Percentiles rank a stretch among this genome's conserved stretches.
phyloP scores from a whole-genome alignment of 2,329 filamentous ascomycete species.

The Claviceps paspali region DNA sequence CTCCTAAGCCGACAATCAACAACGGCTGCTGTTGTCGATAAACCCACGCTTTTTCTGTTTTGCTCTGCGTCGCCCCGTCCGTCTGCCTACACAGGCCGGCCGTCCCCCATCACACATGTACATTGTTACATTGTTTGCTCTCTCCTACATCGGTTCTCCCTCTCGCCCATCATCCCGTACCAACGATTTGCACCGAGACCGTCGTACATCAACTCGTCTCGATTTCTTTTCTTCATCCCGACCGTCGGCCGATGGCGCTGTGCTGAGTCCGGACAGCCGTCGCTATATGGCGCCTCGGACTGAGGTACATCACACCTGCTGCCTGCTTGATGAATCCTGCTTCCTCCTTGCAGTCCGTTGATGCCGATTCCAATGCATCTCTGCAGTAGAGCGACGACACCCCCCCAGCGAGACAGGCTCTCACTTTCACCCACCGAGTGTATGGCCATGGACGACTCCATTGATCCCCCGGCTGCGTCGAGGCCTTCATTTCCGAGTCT shows the following conservation, averaged over 20 bases:
- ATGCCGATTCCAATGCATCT: background rate
- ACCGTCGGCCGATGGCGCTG: too few relatives aligned
- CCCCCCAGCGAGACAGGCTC: slow-evolving; percentile 8
- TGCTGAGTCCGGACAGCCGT: slow-evolving; percentile 1
- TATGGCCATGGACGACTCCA: slow-evolving; percentile 11
- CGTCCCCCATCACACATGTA: too few relatives aligned
- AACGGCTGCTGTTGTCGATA: background rate
- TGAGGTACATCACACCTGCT: background rate
- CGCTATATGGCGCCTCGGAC: slow-evolving; percentile 2
- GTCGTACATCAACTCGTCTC: too few relatives aligned
- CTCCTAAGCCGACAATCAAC: background rate
- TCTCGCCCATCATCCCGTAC: too few relatives aligned
- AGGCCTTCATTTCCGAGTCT: slow-evolving; percentile 7
- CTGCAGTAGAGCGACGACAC: slow-evolving; percentile 1
- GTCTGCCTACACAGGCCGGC: too few relatives aligned
- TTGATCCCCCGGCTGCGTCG: slow-evolving; percentile 8
- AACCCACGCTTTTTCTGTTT: too few relatives aligned
- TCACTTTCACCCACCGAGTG: slow-evolving; percentile 4
- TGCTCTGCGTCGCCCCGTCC: too few relatives aligned
- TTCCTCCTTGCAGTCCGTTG: background rate
- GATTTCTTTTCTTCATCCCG: too few relatives aligned
- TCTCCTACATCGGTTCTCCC: too few relatives aligned
- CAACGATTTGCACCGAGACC: background rate
- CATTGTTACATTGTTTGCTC: background rate
- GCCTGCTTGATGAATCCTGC: background rate